Evolutionary conservation across 1,284 basidiomycete species (phyloP).

Genomic region (Paramarasmius palmivorus): DNA sequence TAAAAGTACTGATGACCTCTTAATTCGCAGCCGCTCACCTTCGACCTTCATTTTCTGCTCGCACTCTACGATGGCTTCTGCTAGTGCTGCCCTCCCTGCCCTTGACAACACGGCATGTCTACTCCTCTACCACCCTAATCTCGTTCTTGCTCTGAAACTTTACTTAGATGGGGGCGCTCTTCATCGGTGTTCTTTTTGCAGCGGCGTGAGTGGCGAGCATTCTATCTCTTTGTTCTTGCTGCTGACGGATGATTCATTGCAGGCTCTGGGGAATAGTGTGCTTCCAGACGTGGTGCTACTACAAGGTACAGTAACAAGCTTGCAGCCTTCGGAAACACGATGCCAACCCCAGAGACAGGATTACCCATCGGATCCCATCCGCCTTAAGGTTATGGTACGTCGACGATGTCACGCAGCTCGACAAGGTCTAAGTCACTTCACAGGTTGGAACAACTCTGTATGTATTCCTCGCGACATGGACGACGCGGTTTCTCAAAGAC

Average conservation of each 20-base stretch:
- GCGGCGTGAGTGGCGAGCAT: conserved; percentile 4
- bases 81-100: background rate
- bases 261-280: conserved; percentile 1
- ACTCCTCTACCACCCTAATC: no score
- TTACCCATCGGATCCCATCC: background rate
- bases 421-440: no score
- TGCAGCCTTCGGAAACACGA: no score
- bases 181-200: background rate
- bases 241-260: no score
- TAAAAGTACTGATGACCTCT: no score
- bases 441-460: no score
- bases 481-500: no score
- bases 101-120: background rate
- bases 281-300: background rate
- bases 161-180: conserved; percentile 1
- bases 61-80: no score
- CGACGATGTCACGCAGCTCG: background rate
- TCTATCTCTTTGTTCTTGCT: no score
- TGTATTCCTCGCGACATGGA: no score
- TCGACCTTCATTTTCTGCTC: no score
- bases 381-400: background rate
- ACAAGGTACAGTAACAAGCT: background rate
- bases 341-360: background rate
- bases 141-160: background rate
- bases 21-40: no score